Percentiles rank a stretch among this genome's conserved stretches.
phyloP scores from a whole-genome alignment of 2,329 filamentous ascomycete genomes.

The Claviceps cyperi region DNA sequence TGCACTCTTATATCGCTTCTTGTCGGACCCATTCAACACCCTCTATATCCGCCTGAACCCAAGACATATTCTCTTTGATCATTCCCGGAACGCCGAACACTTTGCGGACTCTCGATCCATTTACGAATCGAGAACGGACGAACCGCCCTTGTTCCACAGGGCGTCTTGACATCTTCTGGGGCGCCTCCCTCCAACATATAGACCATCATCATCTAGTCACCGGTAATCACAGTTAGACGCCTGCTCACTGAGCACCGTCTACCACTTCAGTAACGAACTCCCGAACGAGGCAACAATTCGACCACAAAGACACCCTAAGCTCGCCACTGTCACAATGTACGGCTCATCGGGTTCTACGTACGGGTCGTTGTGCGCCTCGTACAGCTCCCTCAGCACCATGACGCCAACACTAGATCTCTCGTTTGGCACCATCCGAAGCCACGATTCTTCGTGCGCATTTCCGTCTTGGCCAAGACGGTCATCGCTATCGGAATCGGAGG shows the following conservation, averaged over 20 bases:
- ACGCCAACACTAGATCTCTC: slow-evolving; percentile 33
- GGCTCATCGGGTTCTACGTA: slow-evolving; percentile 15
- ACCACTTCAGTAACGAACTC: not conserved
- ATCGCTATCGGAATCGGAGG: slow-evolving; percentile 31
- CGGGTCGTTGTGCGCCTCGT: slow-evolving; percentile 25
- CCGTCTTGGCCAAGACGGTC: slow-evolving; percentile 44
- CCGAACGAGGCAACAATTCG: not conserved
- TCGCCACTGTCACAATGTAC: slow-evolving; percentile 23
- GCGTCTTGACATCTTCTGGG: not conserved
- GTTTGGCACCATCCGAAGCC: slow-evolving; percentile 23
- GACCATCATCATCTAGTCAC: not conserved
- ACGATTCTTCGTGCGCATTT: slow-evolving; percentile 36
- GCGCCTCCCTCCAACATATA: not conserved
- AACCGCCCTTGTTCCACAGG: not conserved
- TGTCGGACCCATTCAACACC: not conserved
- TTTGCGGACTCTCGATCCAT: not conserved
- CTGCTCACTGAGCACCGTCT: not conserved
- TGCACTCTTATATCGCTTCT: not conserved
- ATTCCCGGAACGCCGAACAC: not conserved
- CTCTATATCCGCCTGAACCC: not conserved
- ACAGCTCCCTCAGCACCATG: slow-evolving; percentile 31
- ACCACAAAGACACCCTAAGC: not conserved
- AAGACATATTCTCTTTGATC: not conserved
- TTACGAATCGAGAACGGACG: not conserved
- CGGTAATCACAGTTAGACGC: not conserved